Percentiles rank a stretch among this genome's conserved stretches.
These are phyloP conservation scores for Penicillium chermesinum DNA, from an alignment of 495 filamentous ascomycete species.

Conservation along the genomic window DNA sequence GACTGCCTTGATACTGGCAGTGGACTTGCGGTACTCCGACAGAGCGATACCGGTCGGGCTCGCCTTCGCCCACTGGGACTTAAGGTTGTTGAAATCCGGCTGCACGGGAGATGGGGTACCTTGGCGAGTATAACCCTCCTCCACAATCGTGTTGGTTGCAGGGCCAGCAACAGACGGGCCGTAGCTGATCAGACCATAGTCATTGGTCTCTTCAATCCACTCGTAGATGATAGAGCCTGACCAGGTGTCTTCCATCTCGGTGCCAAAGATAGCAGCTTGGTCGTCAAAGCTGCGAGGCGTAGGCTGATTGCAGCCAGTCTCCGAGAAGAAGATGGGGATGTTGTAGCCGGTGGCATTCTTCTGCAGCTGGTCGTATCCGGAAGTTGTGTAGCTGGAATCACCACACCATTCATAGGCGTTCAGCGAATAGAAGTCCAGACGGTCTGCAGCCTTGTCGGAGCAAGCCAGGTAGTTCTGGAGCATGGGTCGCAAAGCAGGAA, in stretches of 20 bases:
- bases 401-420: slow-evolving; percentile 90
- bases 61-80: slow-evolving; percentile 69
- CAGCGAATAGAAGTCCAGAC: slow-evolving; percentile 76
- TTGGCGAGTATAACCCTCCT: slow-evolving; percentile 61
- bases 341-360: slow-evolving; percentile 53
- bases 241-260: slow-evolving; percentile 68
- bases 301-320: slow-evolving; percentile 70
- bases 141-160: slow-evolving; percentile 42
- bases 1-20: slow-evolving; percentile 49
- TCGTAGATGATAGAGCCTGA: slow-evolving; percentile 84
- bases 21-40: slow-evolving; percentile 56
- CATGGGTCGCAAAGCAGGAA: slow-evolving; percentile 73
- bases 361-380: slow-evolving; percentile 67
- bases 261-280: slow-evolving; percentile 69
- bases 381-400: slow-evolving; percentile 55
- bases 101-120: slow-evolving; percentile 69
- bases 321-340: slow-evolving; percentile 81
- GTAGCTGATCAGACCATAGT: slow-evolving; percentile 82
- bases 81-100: slow-evolving; percentile 76
- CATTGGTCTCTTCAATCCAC: slow-evolving; percentile 81
- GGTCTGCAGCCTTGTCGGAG: slow-evolving; percentile 59
- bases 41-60: slow-evolving; percentile 61
- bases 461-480: slow-evolving; percentile 87
- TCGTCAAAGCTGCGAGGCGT: slow-evolving; percentile 69
- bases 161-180: slow-evolving; percentile 40